Evolutionary conservation across 208 protist genomes (phyloP), one percentile per base, ranked within the genome.

Genomic region (Trypanosoma melophagium): DNA sequence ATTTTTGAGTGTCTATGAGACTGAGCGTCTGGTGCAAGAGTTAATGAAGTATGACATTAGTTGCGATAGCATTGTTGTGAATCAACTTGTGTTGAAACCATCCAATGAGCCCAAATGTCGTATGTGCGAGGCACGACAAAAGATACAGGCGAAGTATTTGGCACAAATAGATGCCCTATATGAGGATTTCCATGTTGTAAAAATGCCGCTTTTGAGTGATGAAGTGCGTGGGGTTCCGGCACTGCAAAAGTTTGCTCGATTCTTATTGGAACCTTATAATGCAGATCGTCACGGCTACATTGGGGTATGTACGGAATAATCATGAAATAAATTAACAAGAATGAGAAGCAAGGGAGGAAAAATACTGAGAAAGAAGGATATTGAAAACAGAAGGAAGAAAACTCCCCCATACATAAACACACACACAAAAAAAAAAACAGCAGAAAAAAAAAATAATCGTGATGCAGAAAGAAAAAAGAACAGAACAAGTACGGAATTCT

Each of bases 1-100:
- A 82, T 99, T 99, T 69, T 84, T 99, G 13, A 98, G 97, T 55
- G 80, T 99, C 0, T 99, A 99, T 76, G 98, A 99, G 73, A 99
- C 98, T 10, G 98, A 99, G 77, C 82, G 98, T 21, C 79, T 99
- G 3, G 81, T 99, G n/a, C 96, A 99, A 83, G 92, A 98, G 64
- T 80, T 99, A 17, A 91, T 88, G 67, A 96, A 96, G 71, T 97
- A 94, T 63, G 92, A 98, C 47, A 99, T 99, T 62, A 96, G 98
- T 71, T 88, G 86, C 59, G 89, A 98, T 60, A 96, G 96, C 73
- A 93, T 99, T 59, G 82, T 99, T 31, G 97, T 99, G 19, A 99
- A 99, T 81, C 98, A 99, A 80, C 74, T 99, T 35, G 74, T 92
- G 35, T 51, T 96, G 59, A 79, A 80, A 69, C 78, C 71, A 3